These are phyloP conservation scores for Scopulariopsis brevicaulis DNA, from an alignment of 2,329 filamentous ascomycete genomes.

Conservation along the genomic window DNA sequence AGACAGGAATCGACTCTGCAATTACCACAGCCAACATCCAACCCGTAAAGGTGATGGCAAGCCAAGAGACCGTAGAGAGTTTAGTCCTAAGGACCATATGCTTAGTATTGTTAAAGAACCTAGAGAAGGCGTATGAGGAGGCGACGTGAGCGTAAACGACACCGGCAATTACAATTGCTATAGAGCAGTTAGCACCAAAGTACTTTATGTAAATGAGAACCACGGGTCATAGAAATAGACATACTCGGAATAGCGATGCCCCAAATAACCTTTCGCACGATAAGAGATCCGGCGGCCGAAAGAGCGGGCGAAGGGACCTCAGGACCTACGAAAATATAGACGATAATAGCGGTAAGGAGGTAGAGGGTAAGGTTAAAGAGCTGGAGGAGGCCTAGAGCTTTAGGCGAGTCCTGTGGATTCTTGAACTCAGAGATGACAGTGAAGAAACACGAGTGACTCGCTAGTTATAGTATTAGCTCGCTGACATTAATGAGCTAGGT, in stretches of 20 bases:
- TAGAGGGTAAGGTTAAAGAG: constrained; percentile 14
- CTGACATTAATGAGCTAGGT: background rate
- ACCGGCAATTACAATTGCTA: constrained; percentile 18
- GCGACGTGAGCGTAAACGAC: constrained; percentile 8
- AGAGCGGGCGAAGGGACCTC: constrained; percentile 17
- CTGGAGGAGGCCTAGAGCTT: constrained; percentile 13
- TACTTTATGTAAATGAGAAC: no score
- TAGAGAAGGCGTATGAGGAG: constrained; percentile 18
- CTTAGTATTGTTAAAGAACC: constrained; percentile 15
- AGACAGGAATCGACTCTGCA: constrained; percentile 6
- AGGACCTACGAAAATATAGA: constrained; percentile 17
- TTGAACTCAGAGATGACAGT: constrained; percentile 44
- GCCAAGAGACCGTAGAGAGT: constrained; percentile 17
- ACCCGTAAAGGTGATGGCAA: background rate
- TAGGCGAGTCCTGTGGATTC: constrained; percentile 12
- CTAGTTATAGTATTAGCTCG: constrained; percentile 7
- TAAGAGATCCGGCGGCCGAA: constrained; percentile 15
- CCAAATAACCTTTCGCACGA: constrained; percentile 20
- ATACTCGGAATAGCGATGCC: constrained; percentile 16
- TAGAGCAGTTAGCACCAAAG: background rate
- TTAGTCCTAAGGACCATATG: constrained; percentile 15
- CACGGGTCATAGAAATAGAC: background rate
- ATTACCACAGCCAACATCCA: constrained; percentile 24
- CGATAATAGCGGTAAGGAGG: constrained; percentile 16
- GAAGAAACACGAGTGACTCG: constrained; percentile 42